These are phyloP conservation scores for Saccharomyces eubayanus DNA, from an alignment of 805 yeast genomes.

Conservation along the genomic window DNA sequence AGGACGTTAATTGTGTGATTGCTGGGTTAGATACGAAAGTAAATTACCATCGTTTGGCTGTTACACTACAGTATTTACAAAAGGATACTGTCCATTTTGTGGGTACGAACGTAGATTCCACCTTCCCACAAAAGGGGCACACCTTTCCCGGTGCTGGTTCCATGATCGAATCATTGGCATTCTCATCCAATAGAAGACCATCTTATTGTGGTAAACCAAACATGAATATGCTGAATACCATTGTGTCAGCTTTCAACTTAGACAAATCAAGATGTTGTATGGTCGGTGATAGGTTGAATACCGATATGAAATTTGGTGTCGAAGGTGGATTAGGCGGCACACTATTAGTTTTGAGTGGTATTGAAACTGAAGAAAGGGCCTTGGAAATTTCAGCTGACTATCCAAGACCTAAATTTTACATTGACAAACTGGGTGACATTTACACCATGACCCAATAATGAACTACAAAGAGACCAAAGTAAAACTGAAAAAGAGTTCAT, in stretches of 20 bases:
- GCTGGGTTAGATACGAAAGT: slow-evolving; percentile 75
- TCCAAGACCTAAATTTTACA: slow-evolving; percentile 56
- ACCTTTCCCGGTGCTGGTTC: slow-evolving; percentile 95
- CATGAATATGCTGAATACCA: slow-evolving; percentile 81
- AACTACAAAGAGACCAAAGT: neutral
- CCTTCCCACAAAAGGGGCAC: slow-evolving; percentile 82
- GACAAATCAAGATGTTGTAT: slow-evolving; percentile 62
- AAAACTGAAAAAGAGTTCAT: neutral
- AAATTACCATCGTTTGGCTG: slow-evolving; percentile 74
- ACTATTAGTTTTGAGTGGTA: slow-evolving; percentile 82
- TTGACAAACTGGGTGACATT: slow-evolving; percentile 68
- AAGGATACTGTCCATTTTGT: slow-evolving; percentile 53
- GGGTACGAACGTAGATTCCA: slow-evolving; percentile 92
- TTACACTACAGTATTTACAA: slow-evolving; percentile 71
- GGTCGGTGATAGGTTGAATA: slow-evolving; percentile 93
- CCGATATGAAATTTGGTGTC: slow-evolving; percentile 88
- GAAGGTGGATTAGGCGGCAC: slow-evolving; percentile 79
- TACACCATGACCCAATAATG: slow-evolving; percentile 37
- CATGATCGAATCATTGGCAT: slow-evolving; percentile 66
- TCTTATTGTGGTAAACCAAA: slow-evolving; percentile 91
- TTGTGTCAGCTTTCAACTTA: slow-evolving; percentile 54
- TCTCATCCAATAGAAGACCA: slow-evolving; percentile 73
- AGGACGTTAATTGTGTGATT: slow-evolving; percentile 75
- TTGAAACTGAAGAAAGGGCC: slow-evolving; percentile 66
- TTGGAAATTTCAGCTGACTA: slow-evolving; percentile 28